Percentiles rank a stretch among this genome's conserved stretches.
Conservation (phyloP, 768 basidiomycete genomes). For the Psilocybe azurescens region DNA sequence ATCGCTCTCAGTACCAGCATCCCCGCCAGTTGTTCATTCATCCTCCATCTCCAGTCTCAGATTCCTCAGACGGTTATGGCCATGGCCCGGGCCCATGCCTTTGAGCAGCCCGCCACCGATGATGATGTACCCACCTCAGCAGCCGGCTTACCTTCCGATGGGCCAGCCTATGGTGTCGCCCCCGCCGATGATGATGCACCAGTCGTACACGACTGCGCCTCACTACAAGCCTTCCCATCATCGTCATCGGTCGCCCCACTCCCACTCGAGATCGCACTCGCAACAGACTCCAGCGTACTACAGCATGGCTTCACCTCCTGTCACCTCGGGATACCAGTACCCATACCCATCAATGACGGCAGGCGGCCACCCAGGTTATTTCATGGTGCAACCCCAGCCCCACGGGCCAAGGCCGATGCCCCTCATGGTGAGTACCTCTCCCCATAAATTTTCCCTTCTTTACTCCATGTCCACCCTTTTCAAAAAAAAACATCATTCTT, state of each 20-base stretch:
- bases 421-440: slow-evolving; percentile 28
- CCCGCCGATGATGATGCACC: slow-evolving; percentile 25
- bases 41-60: slow-evolving; percentile 24
- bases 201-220: slow-evolving; percentile 17
- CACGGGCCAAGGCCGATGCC: slow-evolving; percentile 25
- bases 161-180: slow-evolving; percentile 27
- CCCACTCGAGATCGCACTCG: slow-evolving; percentile 16
- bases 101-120: slow-evolving; percentile 21
- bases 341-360: slow-evolving; percentile 22
- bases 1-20: not conserved
- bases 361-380: slow-evolving; percentile 26
- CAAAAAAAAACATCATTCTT: too few relatives aligned
- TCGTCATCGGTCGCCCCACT: slow-evolving; percentile 22
- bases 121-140: slow-evolving; percentile 26
- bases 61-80: slow-evolving; percentile 27
- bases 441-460: slow-evolving; percentile 4
- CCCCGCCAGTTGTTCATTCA: slow-evolving; percentile 22
- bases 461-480: slow-evolving; percentile 2
- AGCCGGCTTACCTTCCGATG: slow-evolving; percentile 17
- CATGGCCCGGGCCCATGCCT: slow-evolving; percentile 32
- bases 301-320: slow-evolving; percentile 25
- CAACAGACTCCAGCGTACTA: slow-evolving; percentile 27
- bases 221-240: slow-evolving; percentile 21
- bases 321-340: slow-evolving; percentile 28
- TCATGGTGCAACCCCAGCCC: slow-evolving; percentile 31